Evolutionary conservation across 768 basidiomycete genomes (phyloP), one percentile per base, ranked within the genome.

Genomic region (Termitomyces sp.): DNA sequence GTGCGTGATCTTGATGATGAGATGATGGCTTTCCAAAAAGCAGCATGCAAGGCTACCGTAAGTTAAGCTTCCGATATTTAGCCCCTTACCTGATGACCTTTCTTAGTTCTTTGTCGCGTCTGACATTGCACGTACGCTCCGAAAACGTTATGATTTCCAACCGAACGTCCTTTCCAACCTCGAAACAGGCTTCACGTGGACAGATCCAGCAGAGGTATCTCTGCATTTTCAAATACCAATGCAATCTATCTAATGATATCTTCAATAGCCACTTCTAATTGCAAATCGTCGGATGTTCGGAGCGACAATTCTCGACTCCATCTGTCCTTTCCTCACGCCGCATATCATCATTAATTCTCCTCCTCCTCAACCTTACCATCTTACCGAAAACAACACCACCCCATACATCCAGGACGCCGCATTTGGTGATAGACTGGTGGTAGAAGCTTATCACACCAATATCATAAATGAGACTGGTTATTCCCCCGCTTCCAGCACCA

Each of bases 151-250:
- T 57, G 74, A 77, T 53, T 46, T 54, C 44, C 54, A 54, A 4
- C 61, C 70, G 0, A 64, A 64, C 6, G 68, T 70, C 61, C 55
- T 73, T 20, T 62, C 60, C 26, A 57, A 65, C 6, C 52, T 76
- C 32, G 80, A 82, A 53, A 67, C 64, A 45, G 69, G 74, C 6
- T 82, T 75, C 64, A 56, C 58, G 42, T 85, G 82, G 83, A 68
- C 66, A 28, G 82, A 85, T 66, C 77, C 80, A 47, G 82, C 79
- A 32, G 75, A 79, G 69, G 81, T 80, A 66, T 63, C 69, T 61
- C 46, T 43, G 24, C 26, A 52, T 49, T 56, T 40, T 9, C 5
- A 20, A 33, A 38, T 40, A 42, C 12, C 8, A 51, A n/a, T 47
- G 28, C 38, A 14, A 38, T 33, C 47, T 33, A 13, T 20, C 33